These are phyloP conservation scores for Gyromitra esculenta DNA, from an alignment of 2,329 filamentous ascomycete genomes.

Conservation along the genomic window DNA sequence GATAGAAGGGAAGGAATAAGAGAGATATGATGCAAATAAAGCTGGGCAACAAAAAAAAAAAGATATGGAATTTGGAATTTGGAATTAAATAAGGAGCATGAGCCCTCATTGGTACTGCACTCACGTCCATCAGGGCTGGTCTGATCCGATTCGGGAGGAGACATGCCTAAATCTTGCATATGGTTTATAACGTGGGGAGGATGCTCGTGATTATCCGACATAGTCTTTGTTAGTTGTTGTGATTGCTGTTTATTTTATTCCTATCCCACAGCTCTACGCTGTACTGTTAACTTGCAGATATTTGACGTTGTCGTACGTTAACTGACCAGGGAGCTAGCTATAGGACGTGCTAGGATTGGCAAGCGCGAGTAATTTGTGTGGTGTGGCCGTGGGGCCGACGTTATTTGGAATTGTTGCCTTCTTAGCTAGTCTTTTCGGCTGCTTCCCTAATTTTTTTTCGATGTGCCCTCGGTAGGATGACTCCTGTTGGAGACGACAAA, in stretches of 20 bases:
- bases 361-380: constrained; percentile 9
- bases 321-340: constrained; percentile 13
- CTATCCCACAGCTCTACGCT: constrained; percentile 11
- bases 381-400: constrained; percentile 2
- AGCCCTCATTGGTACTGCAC: constrained; percentile 24
- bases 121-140: constrained; percentile 40
- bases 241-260: constrained; percentile 1
- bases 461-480: neutral
- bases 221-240: constrained; percentile 23
- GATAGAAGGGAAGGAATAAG: constrained; percentile 24
- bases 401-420: constrained; percentile 46
- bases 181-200: constrained; percentile 35
- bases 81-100: constrained; percentile 21
- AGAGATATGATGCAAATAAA: constrained; percentile 29
- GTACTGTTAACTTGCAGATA: constrained; percentile 20
- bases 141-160: constrained; percentile 32
- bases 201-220: constrained; percentile 39
- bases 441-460: constrained; percentile 3
- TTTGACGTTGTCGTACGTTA: constrained; percentile 26
- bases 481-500: constrained; percentile 5
- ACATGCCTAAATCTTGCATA: constrained; percentile 35
- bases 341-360: constrained; percentile 33
- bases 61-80: constrained; percentile 13
- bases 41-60: constrained; percentile 21
- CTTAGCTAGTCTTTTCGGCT: constrained; percentile 15